Conservation (phyloP, 306 rosid genomes). For the Coriaria nepalensis region DNA sequence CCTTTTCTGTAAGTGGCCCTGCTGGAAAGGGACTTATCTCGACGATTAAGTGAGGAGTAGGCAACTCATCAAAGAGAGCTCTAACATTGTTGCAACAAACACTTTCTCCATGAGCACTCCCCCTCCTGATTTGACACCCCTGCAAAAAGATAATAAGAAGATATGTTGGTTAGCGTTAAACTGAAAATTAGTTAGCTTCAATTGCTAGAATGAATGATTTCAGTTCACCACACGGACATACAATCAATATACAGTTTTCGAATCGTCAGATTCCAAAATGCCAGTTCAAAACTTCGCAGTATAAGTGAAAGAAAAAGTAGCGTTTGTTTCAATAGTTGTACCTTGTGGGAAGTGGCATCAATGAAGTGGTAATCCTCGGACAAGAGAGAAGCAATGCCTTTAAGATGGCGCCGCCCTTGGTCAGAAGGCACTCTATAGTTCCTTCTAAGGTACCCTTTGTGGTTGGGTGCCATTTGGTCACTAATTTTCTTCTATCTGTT, state of each 20-base stretch:
- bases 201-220: no score
- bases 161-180: no score
- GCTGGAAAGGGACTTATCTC: constrained; percentile 85
- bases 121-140: constrained; percentile 96
- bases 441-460: constrained; percentile 91
- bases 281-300: no score
- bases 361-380: constrained; percentile 81
- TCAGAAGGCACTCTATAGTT: constrained; percentile 78
- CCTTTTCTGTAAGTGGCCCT: constrained; percentile 64
- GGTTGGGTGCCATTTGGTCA: constrained; percentile 97
- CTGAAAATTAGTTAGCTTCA: no score
- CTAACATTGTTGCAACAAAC: constrained; percentile 96
- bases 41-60: constrained; percentile 74
- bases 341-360: constrained; percentile 97
- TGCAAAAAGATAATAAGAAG: constrained; percentile 14
- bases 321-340: constrained; percentile 5
- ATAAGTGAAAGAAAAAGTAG: no score
- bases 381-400: constrained; percentile 71
- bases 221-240: no score
- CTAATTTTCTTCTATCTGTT: constrained; percentile 40
- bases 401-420: constrained; percentile 66
- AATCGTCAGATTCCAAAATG: no score
- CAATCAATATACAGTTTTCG: no score
- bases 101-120: constrained; percentile 95
- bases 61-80: constrained; percentile 93